Evolutionary conservation across 495 filamentous ascomycete genomes (phyloP).

Genomic region (Penicillium cinerascens): DNA sequence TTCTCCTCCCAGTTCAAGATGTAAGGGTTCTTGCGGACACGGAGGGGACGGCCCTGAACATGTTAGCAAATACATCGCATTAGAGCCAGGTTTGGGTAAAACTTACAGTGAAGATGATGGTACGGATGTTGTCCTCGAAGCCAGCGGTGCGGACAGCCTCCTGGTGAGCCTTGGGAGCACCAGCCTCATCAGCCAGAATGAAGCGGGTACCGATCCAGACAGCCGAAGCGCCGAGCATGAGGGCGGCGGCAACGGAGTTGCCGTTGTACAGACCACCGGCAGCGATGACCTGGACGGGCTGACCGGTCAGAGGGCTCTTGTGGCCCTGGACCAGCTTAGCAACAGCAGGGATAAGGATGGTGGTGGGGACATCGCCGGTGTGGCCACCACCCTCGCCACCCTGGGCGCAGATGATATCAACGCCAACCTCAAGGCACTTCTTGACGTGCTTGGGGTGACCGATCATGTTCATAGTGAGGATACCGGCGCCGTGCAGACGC

Average conservation of each 20-base stretch:
- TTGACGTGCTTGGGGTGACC: slow-evolving; percentile 98
- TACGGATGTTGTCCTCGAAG: slow-evolving; percentile 92
- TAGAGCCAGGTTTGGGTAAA: background rate
- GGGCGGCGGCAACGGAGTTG: slow-evolving; percentile 78
- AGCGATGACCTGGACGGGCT: slow-evolving; percentile 84
- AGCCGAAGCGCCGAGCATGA: slow-evolving; percentile 88
- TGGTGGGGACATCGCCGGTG: slow-evolving; percentile 87
- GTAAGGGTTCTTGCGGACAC: slow-evolving; percentile 89
- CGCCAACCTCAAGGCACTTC: slow-evolving; percentile 86
- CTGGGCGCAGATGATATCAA: slow-evolving; percentile 90
- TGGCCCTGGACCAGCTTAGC: slow-evolving; percentile 75
- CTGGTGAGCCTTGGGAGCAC: slow-evolving; percentile 90
- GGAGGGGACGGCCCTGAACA: slow-evolving; percentile 75
- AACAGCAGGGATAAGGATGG: slow-evolving; percentile 85
- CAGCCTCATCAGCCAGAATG: slow-evolving; percentile 88
- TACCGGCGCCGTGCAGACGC: slow-evolving; percentile 76
- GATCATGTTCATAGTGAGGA: slow-evolving; percentile 99
- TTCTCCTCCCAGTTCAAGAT: slow-evolving; percentile 96
- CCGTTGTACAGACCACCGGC: slow-evolving; percentile 95
- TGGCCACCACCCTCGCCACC: slow-evolving; percentile 91
- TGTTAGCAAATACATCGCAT: slow-evolving; percentile 19
- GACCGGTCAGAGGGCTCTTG: slow-evolving; percentile 82
- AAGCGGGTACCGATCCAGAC: slow-evolving; percentile 98
- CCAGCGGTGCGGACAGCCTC: slow-evolving; percentile 90
- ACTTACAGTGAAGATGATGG: slow-evolving; percentile 89